Conservation (phyloP, 345 rosid genomes). For the Melaleuca quinquenervia region DNA sequence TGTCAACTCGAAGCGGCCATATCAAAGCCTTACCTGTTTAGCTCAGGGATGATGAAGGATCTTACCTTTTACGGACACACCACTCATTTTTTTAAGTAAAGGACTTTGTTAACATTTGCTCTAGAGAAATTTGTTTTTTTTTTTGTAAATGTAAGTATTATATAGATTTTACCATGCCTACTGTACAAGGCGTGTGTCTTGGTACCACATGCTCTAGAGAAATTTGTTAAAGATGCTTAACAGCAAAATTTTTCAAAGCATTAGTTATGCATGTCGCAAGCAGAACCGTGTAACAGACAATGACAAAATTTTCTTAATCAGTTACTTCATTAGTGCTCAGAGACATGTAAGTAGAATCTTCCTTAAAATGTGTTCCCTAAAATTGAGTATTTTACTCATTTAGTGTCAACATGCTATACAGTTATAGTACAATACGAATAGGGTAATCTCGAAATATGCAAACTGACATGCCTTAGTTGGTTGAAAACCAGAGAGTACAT, state of each 20-base stretch:
- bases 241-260: neutral
- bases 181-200: too few species aligned
- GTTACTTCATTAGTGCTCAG: neutral
- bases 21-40: neutral
- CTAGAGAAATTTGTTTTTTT: too few species aligned
- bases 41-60: neutral
- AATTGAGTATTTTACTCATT: neutral
- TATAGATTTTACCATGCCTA: too few species aligned
- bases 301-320: neutral
- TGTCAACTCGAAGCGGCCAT: neutral
- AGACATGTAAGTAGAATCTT: neutral
- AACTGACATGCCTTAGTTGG: neutral
- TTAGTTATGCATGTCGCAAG: neutral
- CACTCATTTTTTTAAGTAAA: neutral
- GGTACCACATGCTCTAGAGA: too few species aligned
- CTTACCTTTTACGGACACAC: neutral
- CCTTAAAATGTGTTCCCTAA: neutral
- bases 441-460: neutral
- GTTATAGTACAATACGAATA: neutral
- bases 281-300: neutral
- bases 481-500: neutral
- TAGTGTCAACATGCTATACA: neutral
- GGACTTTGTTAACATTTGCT: neutral
- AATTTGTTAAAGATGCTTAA: too few species aligned
- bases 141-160: too few species aligned